Evolutionary conservation across 441 rosid species (phyloP).

Genomic region (Biscutella laevigata): DNA sequence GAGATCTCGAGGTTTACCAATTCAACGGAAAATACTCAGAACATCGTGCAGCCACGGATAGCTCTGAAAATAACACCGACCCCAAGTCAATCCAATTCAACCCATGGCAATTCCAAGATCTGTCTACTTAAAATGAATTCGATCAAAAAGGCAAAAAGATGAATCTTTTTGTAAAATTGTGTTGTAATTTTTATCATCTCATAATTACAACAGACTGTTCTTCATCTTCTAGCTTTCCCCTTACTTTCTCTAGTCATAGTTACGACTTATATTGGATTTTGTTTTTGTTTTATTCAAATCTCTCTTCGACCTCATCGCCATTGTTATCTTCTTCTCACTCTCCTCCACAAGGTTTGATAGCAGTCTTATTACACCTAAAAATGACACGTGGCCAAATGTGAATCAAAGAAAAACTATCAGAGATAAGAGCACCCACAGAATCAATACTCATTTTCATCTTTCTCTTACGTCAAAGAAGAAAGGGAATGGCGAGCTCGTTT

Average conservation of each 20-base stretch:
- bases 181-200: constrained; percentile 21
- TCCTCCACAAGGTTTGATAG: constrained; percentile 5
- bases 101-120: constrained; percentile 60
- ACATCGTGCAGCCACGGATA: constrained; percentile 51
- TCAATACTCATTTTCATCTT: constrained; percentile 5
- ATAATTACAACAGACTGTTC: constrained; percentile 1
- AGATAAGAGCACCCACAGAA: constrained; percentile 1
- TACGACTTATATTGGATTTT: constrained; percentile 12
- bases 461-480: neutral
- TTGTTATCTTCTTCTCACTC: constrained; percentile 15
- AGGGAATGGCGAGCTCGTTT: constrained; percentile 36
- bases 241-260: constrained; percentile 16
- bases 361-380: too few relatives aligned
- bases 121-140: constrained; percentile 37
- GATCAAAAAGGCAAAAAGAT: neutral
- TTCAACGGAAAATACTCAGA: constrained; percentile 72
- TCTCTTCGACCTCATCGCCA: constrained; percentile 6
- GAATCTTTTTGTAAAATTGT: constrained; percentile 17
- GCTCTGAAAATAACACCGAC: constrained; percentile 37
- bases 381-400: neutral
- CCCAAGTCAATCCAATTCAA: constrained; percentile 42
- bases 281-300: neutral
- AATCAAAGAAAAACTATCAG: neutral
- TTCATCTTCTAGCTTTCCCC: neutral
- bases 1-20: constrained; percentile 79